Conservation (phyloP, 2,329 filamentous ascomycete species). For the Paecilomyces sp. region DNA sequence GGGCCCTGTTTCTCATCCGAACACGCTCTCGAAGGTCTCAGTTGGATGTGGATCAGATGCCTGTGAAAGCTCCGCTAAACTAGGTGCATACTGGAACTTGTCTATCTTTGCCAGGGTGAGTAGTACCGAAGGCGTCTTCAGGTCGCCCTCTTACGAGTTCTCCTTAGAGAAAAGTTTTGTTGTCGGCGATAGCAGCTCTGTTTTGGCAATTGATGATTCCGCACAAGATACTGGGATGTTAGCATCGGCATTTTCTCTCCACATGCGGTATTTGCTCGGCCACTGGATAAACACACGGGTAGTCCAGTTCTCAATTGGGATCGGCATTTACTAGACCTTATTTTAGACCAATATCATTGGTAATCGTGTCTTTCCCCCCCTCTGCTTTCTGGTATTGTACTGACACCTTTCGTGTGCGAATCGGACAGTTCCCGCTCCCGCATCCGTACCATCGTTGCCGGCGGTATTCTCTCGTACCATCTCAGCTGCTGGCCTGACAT, state of each 20-base stretch:
- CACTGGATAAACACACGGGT: background rate
- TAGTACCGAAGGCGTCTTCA: background rate
- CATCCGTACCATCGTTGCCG: background rate
- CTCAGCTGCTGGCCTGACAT: background rate
- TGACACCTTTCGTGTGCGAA: background rate
- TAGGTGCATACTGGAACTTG: background rate
- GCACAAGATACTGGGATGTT: background rate
- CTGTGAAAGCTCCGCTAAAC: background rate
- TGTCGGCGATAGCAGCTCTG: background rate
- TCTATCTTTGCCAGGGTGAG: background rate
- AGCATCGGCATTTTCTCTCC: background rate
- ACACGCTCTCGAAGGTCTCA: background rate
- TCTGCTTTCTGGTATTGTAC: background rate
- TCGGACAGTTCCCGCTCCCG: background rate
- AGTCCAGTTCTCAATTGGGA: background rate
- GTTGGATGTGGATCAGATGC: background rate
- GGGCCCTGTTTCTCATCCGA: background rate
- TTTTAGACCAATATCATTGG: background rate
- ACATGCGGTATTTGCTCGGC: background rate
- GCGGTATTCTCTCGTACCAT: background rate
- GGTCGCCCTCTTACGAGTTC: background rate
- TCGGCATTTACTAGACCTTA: background rate
- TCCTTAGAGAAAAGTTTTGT: background rate
- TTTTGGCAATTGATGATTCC: background rate
- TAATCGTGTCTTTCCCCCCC: background rate